phyloP scores from a whole-genome alignment of 2,329 filamentous ascomycete genomes.

The Aschersonia sp. region DNA sequence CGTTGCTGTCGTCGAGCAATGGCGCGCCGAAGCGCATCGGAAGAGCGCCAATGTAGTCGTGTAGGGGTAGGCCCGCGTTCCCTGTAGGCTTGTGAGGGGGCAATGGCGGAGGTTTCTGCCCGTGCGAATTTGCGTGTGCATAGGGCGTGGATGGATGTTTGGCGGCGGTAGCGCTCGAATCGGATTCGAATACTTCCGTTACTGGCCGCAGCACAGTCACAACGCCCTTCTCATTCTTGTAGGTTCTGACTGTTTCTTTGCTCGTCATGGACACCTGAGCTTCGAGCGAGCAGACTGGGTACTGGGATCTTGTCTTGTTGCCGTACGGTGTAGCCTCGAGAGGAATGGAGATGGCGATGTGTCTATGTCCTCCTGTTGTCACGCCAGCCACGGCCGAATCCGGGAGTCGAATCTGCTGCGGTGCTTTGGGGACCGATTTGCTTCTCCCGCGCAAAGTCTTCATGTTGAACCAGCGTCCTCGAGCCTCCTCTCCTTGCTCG shows the following conservation, averaged over 20 bases:
- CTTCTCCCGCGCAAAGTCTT: slow-evolving; percentile 23
- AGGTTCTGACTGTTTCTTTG: slow-evolving; percentile 12
- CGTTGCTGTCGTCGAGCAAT: slow-evolving; percentile 8
- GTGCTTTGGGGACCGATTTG: slow-evolving; percentile 16
- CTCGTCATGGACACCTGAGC: slow-evolving; percentile 1
- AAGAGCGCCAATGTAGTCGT: slow-evolving; percentile 10
- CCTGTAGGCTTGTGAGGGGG: slow-evolving; percentile 5
- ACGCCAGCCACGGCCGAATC: slow-evolving; percentile 40
- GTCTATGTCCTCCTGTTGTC: slow-evolving; percentile 36
- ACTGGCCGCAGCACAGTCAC: slow-evolving; percentile 20
- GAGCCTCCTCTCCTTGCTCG: slow-evolving; percentile 13
- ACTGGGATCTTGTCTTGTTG: slow-evolving; percentile 15
- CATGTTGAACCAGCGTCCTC: slow-evolving; percentile 26
- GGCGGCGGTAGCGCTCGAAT: not conserved
- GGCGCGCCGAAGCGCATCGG: slow-evolving; percentile 10
- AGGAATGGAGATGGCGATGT: slow-evolving; percentile 48
- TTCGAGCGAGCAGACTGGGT: slow-evolving; percentile 14
- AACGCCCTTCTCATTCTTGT: slow-evolving; percentile 19
- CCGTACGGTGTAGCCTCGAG: slow-evolving; percentile 31
- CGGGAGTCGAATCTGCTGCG: slow-evolving; percentile 26
- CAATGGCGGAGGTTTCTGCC: not conserved
- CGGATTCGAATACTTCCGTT: slow-evolving; percentile 10
- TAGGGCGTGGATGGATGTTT: not conserved
- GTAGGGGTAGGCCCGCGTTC: slow-evolving; percentile 5
- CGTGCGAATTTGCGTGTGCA: slow-evolving; percentile 1